These are phyloP conservation scores for Phytophthora brassicae DNA, from an alignment of 352 stramenopile species.

Conservation along the genomic window DNA sequence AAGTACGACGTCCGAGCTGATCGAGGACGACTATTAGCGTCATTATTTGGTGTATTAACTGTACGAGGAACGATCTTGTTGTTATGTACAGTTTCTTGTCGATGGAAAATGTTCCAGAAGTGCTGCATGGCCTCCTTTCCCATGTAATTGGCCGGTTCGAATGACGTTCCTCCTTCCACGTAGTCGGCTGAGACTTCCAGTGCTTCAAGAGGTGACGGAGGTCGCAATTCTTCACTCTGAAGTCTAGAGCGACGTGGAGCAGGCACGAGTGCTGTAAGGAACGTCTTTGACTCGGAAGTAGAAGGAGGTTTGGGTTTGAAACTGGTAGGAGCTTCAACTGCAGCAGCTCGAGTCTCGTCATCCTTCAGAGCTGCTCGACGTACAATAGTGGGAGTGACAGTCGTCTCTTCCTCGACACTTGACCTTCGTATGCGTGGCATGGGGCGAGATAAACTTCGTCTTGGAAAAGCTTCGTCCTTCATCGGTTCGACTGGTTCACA, in stretches of 20 bases:
- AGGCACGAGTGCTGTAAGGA: conserved; percentile 49
- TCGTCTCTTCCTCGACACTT: conserved; percentile 17
- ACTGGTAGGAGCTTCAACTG: conserved; percentile 10
- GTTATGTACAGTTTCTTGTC: conserved; percentile 60
- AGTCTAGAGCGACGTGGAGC: conserved; percentile 7
- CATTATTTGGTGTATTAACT: neutral
- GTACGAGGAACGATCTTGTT: conserved; percentile 30
- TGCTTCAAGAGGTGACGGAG: conserved; percentile 63
- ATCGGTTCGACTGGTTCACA: conserved; percentile 10
- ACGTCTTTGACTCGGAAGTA: conserved; percentile 31
- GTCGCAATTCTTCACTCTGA: conserved; percentile 34
- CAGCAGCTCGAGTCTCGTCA: conserved; percentile 25
- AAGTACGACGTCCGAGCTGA: conserved; percentile 70
- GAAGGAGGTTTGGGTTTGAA: conserved; percentile 15
- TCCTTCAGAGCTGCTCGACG: conserved; percentile 34
- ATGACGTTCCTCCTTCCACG: neutral
- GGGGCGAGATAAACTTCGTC: conserved; percentile 11
- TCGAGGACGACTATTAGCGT: conserved; percentile 28
- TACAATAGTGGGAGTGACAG: conserved; percentile 15
- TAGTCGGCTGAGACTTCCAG: conserved; percentile 32
- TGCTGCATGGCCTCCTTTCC: conserved; percentile 51
- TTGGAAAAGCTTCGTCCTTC: conserved; percentile 24
- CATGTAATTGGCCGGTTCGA: conserved; percentile 57
- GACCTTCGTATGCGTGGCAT: conserved; percentile 8
- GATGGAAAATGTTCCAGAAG: conserved; percentile 78